Base-by-base conservation (phyloP, 1,284 basidiomycete genomes). In the Pseudozyma sp. region DNA sequence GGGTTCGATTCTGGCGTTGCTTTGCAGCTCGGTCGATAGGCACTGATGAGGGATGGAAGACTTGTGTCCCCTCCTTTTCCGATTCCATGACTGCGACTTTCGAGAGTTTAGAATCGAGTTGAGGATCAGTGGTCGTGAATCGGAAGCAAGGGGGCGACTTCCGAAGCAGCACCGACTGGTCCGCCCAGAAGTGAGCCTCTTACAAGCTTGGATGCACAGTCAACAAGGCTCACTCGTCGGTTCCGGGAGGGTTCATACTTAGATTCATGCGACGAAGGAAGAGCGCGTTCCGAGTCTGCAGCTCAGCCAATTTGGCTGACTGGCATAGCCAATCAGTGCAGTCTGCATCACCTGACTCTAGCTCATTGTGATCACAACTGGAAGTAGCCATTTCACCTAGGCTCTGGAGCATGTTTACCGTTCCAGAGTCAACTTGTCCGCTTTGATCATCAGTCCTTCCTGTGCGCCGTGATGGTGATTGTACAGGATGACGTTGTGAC, bases 41-140 rank as follows among this genome's bases (percentile, higher is more conserved):
- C 16, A 62, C n/a, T 3, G 53, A 62, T 10, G 60, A 51, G 12
- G 53, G 48, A 25, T 62, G 60, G 25, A 62, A 62, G 35, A 62
- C 53, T 9, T 52, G 43, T 18, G 45, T 35, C 39, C 36, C 34
- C 36, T 49, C 45, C 11, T 49, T 49, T 1, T 34, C 16, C 36
- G 45, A 43, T 14, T 53, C 38, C 59, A 60, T 60, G 19, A 18
- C 40, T n/a, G 43, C 25, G 50, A 31, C 25, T 6, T 31, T 31
- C 3, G 6, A 31, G 25, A 31, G 4, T 40, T 40, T 3, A 40
- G 39, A 8, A 40, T 40, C 16, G 39, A 40, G 12, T 40, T n/a
- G 39, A n/a, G 16, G 39, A n/a, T 13, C 39, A 40, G 11, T n/a
- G 39, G 9, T 40, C 4, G 39, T 40, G 39, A n/a, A n/a, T 12